Percentiles rank a stretch among this genome's conserved stretches.
phyloP scores from a whole-genome alignment of 2,329 filamentous ascomycete species.

The Arthrinium puccinioides region DNA sequence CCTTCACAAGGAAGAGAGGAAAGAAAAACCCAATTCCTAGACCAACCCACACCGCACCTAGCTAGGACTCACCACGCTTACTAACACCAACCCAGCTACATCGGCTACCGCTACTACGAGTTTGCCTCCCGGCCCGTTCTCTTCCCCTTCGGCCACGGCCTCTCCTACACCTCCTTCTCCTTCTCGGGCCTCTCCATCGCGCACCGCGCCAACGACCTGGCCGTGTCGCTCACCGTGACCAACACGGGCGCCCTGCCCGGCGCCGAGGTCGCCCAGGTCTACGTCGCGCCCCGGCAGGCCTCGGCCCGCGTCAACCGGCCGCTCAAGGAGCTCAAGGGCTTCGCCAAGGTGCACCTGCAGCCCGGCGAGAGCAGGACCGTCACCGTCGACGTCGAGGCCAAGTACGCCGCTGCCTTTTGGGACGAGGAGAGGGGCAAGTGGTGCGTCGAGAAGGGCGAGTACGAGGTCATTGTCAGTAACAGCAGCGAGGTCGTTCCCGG shows the following conservation, averaged over 20 bases:
- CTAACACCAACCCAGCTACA: slow-evolving; percentile 52
- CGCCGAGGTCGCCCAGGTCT: slow-evolving; percentile 50
- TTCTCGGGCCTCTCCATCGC: slow-evolving; percentile 17
- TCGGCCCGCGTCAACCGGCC: slow-evolving; percentile 30
- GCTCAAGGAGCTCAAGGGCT: slow-evolving; percentile 52
- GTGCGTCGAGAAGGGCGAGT: slow-evolving; percentile 58
- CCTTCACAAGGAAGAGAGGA: no score
- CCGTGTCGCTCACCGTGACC: slow-evolving; percentile 39
- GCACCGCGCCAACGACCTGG: slow-evolving; percentile 46
- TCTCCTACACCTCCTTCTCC: slow-evolving; percentile 40
- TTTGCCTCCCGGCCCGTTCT: slow-evolving; percentile 39
- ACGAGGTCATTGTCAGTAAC: slow-evolving; percentile 53
- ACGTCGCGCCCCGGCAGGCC: slow-evolving; percentile 43
- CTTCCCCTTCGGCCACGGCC: slow-evolving; percentile 48
- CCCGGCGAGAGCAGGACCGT: slow-evolving; percentile 40
- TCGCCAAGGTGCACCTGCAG: slow-evolving; percentile 49
- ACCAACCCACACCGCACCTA: slow-evolving; percentile 54
- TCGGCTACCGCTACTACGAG: slow-evolving; percentile 50
- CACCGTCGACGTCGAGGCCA: slow-evolving; percentile 49
- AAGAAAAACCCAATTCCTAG: no score
- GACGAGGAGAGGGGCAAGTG: slow-evolving; percentile 61
- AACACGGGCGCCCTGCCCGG: slow-evolving; percentile 45
- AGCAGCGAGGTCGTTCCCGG: slow-evolving; percentile 43
- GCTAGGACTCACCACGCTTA: slow-evolving; percentile 25
- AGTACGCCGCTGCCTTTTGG: slow-evolving; percentile 63